Evolutionary conservation across 2,329 filamentous ascomycete genomes (phyloP), one percentile per base, ranked within the genome.

Genomic region (Ophiostoma fasciatum): DNA sequence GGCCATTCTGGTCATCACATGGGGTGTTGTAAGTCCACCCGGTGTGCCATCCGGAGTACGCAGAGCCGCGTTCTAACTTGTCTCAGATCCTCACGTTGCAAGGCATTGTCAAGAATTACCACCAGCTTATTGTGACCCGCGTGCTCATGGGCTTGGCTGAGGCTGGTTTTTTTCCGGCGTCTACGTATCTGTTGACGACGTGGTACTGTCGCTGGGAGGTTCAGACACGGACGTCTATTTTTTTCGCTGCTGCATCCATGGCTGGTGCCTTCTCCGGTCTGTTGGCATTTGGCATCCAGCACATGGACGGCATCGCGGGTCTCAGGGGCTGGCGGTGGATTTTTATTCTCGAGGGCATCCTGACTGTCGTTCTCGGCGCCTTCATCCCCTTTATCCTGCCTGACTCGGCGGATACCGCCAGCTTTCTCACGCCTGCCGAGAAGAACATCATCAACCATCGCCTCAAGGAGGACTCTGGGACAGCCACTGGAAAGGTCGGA

Each of bases 141-240:
- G 50, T 85, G 0, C 57, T 84, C 12, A 67, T 85, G 0, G 80
- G 80, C 5, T 61, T 68, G 7, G 64, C 82, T 27, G 78, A 82
- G 54, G 77, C 73, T 1, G 78, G 78, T 0, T 58, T 82, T 1
- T 82, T 82, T 44, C 78, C 79, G 0, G 78, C 4, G 78, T 76
- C 2, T 83, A 82, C 46, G 63, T 85, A 1, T 83, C 84, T 49
- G 74, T 79, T n/a, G n/a, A n/a, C n/a, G n/a, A n/a, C n/a, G n/a
- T n/a, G n/a, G n/a, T n/a, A n/a, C n/a, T n/a, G n/a, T n/a, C n/a
- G n/a, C n/a, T n/a, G n/a, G n/a, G n/a, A n/a, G n/a, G n/a, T n/a
- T n/a, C n/a, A n/a, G n/a, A n/a, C n/a, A n/a, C n/a, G n/a, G n/a
- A n/a, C n/a, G n/a, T n/a, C n/a, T n/a, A n/a, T n/a, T n/a, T n/a